phyloP scores from a whole-genome alignment of 345 rosid genomes.

The Rhizophora mangle region DNA sequence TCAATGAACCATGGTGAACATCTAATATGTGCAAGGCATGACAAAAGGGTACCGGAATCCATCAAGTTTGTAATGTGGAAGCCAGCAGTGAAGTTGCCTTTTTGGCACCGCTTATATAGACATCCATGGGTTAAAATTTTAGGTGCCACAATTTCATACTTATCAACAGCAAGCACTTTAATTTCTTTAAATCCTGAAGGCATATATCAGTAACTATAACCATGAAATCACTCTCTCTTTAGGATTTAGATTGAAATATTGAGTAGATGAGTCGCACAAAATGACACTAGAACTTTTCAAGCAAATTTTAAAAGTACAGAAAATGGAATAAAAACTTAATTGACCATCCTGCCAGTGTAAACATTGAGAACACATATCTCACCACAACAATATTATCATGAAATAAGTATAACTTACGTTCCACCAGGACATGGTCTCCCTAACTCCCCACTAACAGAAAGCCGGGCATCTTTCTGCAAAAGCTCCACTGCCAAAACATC shows the following conservation, averaged over 20 bases:
- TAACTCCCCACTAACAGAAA: slow-evolving; percentile 75
- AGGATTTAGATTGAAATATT: not conserved
- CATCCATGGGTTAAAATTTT: not conserved
- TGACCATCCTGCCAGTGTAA: not conserved
- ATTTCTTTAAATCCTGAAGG: not conserved
- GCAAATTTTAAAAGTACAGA: too few species aligned
- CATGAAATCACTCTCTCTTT: slow-evolving; percentile 1
- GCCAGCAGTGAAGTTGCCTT: too few species aligned
- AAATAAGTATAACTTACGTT: slow-evolving; percentile 49
- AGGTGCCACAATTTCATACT: too few species aligned
- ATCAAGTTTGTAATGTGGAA: not conserved
- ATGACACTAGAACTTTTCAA: not conserved
- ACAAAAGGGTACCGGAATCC: not conserved
- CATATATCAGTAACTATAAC: not conserved
- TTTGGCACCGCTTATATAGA: not conserved
- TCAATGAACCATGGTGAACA: not conserved
- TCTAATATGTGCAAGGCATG: not conserved
- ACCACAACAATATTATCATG: not conserved
- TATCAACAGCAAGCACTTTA: not conserved
- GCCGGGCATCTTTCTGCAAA: slow-evolving; percentile 87
- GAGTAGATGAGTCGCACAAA: not conserved
- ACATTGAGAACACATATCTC: not conserved
- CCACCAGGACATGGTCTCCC: slow-evolving; percentile 91
- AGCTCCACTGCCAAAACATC: slow-evolving; percentile 98
- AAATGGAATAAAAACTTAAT: not conserved